phyloP scores from a whole-genome alignment of 257 asterid genomes.

The Primulina tabacum region DNA sequence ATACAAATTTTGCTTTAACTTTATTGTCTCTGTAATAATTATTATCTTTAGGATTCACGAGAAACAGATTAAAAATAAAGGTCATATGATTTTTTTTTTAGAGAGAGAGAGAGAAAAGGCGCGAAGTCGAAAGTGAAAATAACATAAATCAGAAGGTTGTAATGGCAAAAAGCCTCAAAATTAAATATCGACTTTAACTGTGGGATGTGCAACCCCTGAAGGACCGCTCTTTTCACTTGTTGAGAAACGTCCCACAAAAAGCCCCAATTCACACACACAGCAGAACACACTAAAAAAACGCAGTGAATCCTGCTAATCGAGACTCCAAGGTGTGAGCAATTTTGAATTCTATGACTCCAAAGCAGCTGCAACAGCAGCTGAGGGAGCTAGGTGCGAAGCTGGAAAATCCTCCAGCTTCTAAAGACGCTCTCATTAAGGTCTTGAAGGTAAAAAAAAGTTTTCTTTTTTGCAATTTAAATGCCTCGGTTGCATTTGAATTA shows the following conservation, averaged over 20 bases:
- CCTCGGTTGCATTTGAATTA: slow-evolving; percentile 17
- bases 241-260: not conserved
- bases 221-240: not conserved
- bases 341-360: slow-evolving; percentile 48
- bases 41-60: not conserved
- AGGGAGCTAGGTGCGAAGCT: slow-evolving; percentile 75
- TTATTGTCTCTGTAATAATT: too few relatives aligned
- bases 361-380: slow-evolving; percentile 74
- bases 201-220: not conserved
- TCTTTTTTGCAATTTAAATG: not conserved
- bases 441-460: slow-evolving; percentile 52
- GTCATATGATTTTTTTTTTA: too few relatives aligned
- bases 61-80: too few relatives aligned
- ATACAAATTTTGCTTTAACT: too few relatives aligned
- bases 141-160: not conserved
- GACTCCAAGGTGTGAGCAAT: not conserved
- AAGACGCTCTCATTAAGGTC: slow-evolving; percentile 73
- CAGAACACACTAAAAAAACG: not conserved
- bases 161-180: not conserved
- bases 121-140: not conserved
- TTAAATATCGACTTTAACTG: not conserved
- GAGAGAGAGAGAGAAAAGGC: too few relatives aligned
- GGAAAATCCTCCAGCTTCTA: slow-evolving; percentile 59
- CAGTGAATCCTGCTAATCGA: not conserved
- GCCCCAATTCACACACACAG: not conserved